Evolutionary conservation across 23 red algal species (phyloP).

Genomic region (Agarophyton chilense): DNA sequence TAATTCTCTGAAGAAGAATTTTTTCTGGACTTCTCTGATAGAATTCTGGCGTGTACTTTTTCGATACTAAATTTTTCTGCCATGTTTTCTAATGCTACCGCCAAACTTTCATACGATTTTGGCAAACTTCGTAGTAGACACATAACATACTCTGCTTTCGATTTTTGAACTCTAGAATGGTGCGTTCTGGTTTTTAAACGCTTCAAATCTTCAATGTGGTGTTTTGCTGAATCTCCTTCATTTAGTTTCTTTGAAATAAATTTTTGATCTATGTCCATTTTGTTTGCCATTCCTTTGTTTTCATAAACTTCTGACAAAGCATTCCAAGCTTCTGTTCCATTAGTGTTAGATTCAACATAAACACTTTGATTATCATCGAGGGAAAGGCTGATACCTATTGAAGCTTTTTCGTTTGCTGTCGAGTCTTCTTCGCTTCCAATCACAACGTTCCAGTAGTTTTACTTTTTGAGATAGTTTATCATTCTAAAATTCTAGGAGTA

Average conservation of each 20-base stretch:
- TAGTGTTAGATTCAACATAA: background rate
- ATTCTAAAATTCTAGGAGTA: background rate
- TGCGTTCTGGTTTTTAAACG: background rate
- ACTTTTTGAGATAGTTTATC: background rate
- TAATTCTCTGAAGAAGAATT: background rate
- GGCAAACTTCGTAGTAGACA: background rate
- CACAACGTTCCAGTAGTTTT: background rate
- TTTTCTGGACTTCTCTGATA: background rate
- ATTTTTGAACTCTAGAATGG: background rate
- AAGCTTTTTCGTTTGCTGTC: background rate
- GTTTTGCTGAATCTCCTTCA: background rate
- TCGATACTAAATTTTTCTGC: background rate
- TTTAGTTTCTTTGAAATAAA: background rate
- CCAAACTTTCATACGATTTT: constrained; percentile 14
- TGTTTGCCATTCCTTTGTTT: constrained; percentile 3
- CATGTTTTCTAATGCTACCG: background rate
- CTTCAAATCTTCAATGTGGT: constrained; percentile 16
- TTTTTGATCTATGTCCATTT: background rate
- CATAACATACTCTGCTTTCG: constrained; percentile 2
- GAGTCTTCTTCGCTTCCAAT: background rate
- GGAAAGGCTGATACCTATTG: background rate
- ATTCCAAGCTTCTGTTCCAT: background rate
- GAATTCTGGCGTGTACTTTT: constrained; percentile 6
- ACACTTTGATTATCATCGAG: constrained; percentile 18
- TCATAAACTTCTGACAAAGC: background rate